phyloP scores from a whole-genome alignment of 23 red algal genomes.

The Gracilaria gracilis region DNA sequence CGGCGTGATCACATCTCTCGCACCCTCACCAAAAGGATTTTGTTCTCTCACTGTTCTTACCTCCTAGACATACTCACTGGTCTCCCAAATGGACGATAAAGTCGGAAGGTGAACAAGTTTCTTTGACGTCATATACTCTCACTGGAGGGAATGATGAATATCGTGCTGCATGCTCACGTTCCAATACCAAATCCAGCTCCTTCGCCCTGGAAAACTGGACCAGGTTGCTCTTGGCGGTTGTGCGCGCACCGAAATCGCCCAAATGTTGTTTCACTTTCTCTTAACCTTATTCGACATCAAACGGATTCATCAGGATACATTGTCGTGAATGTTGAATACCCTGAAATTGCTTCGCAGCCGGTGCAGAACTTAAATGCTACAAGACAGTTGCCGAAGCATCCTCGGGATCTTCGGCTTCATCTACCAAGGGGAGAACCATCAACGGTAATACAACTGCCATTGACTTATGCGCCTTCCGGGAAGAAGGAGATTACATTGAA shows the following conservation, averaged over 20 bases:
- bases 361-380: constrained; percentile 11
- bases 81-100: neutral
- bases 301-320: constrained; percentile 18
- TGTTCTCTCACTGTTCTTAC: neutral
- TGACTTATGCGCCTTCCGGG: neutral
- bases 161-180: constrained; percentile 12
- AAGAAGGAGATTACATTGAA: neutral
- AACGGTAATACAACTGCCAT: neutral
- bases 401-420: neutral
- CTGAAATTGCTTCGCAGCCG: neutral
- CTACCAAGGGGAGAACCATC: constrained; percentile 14
- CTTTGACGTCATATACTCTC: neutral
- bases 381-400: neutral
- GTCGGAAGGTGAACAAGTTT: neutral
- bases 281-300: neutral
- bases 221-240: constrained; percentile 30
- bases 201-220: neutral
- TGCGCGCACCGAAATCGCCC: constrained; percentile 28
- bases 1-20: neutral
- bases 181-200: neutral
- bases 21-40: constrained; percentile 14
- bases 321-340: neutral
- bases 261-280: neutral
- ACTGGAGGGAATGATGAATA: neutral
- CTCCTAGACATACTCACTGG: neutral